Evolutionary conservation across 1,139 yeast species (phyloP), one percentile per base, ranked within the genome.

Genomic region (Zygoascus hellenicus): DNA sequence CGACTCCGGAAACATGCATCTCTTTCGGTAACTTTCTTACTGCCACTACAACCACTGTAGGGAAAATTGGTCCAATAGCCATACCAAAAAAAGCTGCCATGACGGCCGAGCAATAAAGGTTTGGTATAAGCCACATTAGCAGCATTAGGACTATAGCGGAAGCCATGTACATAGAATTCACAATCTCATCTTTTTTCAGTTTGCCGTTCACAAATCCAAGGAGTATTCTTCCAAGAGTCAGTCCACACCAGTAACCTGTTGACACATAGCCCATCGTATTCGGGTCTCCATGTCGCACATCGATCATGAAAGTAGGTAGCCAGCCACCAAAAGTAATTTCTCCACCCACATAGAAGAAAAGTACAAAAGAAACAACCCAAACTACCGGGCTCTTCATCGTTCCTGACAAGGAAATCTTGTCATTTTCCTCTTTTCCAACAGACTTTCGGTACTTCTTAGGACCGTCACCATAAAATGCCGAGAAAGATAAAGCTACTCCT

Each of bases 41-140:
- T 4, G 88, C 72, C 5, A 84, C 74, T 10, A 84, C 77, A 47
- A 84, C 78, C 0, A 85, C 78, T 9, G 92, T 81, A 0, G 95
- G 92, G 65, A 83, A 87, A 5, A 85, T 69, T 1, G 96, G 96
- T 0, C 96, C 96, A 29, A 83, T 80, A 52, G 77, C 77, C 31
- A 79, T 68, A 0, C 95, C 96, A 38, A 80, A 70, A 9, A 76
- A 38, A 42, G 81, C 78, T 0, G 81, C 78, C 35, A 55, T 56
- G 6, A 65, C 49, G 2, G 68, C 66, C 1, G 64, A 58, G 9
- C 53, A 58, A 4, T 54, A 48, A 22, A 63, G 51, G 33, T 48
- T 50, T 6, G 63, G 61, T 5, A 61, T 56, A 9, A 56, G 51
- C 68, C 68, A 63, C 3, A 52, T 37, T 13, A 64, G 46, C 2